Evolutionary conservation across 2,329 filamentous ascomycete genomes (phyloP).

Genomic region (Tothia fuscella): DNA sequence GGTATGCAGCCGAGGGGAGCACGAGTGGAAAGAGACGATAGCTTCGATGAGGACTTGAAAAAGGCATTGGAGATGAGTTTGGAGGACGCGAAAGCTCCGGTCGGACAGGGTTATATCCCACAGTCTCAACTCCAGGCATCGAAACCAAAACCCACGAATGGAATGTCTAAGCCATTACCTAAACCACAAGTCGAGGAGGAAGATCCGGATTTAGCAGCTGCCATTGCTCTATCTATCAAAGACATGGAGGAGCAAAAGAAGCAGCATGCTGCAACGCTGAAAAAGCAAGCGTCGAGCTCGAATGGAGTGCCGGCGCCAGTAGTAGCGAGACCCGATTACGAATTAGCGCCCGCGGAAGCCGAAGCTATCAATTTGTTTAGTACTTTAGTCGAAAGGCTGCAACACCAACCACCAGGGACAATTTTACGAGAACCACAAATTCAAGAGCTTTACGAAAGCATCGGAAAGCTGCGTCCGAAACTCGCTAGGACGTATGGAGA

Average conservation of each 20-base stretch:
- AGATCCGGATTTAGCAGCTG: conserved; percentile 84
- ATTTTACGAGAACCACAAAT: conserved; percentile 96
- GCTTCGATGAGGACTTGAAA: conserved; percentile 90
- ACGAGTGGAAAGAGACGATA: conserved; percentile 59
- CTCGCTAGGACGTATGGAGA: conserved; percentile 91
- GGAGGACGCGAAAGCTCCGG: conserved; percentile 71
- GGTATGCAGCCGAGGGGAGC: conserved; percentile 69
- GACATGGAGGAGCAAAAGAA: conserved; percentile 99
- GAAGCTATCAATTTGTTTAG: conserved; percentile 97
- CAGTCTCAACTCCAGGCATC: conserved; percentile 41
- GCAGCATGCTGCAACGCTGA: conserved; percentile 70
- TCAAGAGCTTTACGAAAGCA: conserved; percentile 94
- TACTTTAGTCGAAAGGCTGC: conserved; percentile 83
- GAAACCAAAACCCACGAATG: conserved; percentile 23
- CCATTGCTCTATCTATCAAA: conserved; percentile 84
- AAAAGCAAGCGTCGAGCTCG: conserved; percentile 56
- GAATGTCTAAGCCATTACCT: conserved; percentile 29
- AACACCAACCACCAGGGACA: conserved; percentile 89
- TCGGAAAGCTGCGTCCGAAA: conserved; percentile 85
- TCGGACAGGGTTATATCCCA: conserved; percentile 58
- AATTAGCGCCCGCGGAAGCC: conserved; percentile 82
- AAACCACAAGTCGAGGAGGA: conserved; percentile 57
- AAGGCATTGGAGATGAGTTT: conserved; percentile 92
- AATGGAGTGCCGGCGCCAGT: conserved; percentile 34
- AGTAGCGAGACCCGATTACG: conserved; percentile 82